phyloP scores from a whole-genome alignment of 192 early-diverging fungal genomes.

The Backusella macrospora region DNA sequence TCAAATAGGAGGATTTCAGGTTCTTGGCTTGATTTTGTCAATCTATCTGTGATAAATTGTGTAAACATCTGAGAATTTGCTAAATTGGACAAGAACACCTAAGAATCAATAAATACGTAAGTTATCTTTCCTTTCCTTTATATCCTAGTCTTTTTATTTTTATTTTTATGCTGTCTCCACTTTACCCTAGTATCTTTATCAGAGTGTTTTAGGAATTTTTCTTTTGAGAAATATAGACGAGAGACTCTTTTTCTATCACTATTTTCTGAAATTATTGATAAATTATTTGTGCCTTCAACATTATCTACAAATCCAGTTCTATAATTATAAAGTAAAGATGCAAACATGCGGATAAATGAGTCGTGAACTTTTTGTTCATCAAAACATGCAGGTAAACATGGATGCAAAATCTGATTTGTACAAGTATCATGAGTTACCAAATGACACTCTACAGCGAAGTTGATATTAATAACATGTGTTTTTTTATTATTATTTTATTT shows the following conservation, averaged over 20 bases:
- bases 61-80: slow-evolving; percentile 77
- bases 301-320: slow-evolving; percentile 53
- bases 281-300: slow-evolving; percentile 29
- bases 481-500: not conserved
- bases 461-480: not conserved
- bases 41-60: slow-evolving; percentile 75
- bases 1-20: slow-evolving; percentile 82
- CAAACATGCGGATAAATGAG: slow-evolving; percentile 75
- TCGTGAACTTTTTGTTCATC: slow-evolving; percentile 68
- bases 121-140: not conserved
- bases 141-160: not conserved
- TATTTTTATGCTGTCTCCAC: not conserved
- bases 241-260: not conserved
- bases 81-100: slow-evolving; percentile 52
- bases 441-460: slow-evolving; percentile 40
- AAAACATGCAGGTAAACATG: slow-evolving; percentile 61
- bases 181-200: slow-evolving; percentile 42
- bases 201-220: slow-evolving; percentile 44
- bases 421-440: slow-evolving; percentile 53
- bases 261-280: slow-evolving; percentile 10
- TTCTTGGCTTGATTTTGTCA: slow-evolving; percentile 62
- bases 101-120: not conserved
- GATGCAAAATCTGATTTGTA: slow-evolving; percentile 52
- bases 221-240: slow-evolving; percentile 32
- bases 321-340: slow-evolving; percentile 74